These are phyloP conservation scores for Gossypium mustelinum DNA, from an alignment of 345 rosid genomes.

Conservation along the genomic window DNA sequence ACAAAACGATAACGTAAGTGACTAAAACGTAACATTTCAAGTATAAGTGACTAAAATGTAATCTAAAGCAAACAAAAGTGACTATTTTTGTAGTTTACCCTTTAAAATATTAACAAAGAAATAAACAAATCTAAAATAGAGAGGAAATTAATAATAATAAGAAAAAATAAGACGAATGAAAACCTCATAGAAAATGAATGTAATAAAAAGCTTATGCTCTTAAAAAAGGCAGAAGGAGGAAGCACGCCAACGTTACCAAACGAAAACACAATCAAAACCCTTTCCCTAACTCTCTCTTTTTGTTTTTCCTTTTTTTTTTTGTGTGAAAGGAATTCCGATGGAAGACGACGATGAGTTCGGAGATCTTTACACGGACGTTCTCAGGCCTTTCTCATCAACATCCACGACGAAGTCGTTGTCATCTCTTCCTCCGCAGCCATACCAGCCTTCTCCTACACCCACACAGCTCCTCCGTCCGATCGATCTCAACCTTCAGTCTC, in stretches of 20 bases:
- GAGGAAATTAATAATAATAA: too few relatives aligned
- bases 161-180: background rate
- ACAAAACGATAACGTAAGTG: accelerated
- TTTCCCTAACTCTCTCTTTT: background rate
- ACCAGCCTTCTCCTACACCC: constrained; percentile 1
- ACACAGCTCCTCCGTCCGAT: constrained; percentile 30
- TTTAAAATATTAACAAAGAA: too few relatives aligned
- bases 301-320: background rate
- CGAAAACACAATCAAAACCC: constrained; percentile 19
- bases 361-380: constrained; percentile 91
- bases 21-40: too few relatives aligned
- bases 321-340: constrained; percentile 32
- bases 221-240: background rate
- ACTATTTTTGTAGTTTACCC: too few relatives aligned
- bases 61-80: accelerated
- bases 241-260: background rate
- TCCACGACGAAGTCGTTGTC: background rate
- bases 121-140: too few relatives aligned
- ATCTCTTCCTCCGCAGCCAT: background rate
- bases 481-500: constrained; percentile 56
- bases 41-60: accelerated
- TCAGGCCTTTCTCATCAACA: constrained; percentile 43
- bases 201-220: background rate
- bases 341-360: constrained; percentile 99
- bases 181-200: background rate